Conservation (phyloP, 2,329 filamentous ascomycete genomes). For the Conoideocrella luteorostrata region DNA sequence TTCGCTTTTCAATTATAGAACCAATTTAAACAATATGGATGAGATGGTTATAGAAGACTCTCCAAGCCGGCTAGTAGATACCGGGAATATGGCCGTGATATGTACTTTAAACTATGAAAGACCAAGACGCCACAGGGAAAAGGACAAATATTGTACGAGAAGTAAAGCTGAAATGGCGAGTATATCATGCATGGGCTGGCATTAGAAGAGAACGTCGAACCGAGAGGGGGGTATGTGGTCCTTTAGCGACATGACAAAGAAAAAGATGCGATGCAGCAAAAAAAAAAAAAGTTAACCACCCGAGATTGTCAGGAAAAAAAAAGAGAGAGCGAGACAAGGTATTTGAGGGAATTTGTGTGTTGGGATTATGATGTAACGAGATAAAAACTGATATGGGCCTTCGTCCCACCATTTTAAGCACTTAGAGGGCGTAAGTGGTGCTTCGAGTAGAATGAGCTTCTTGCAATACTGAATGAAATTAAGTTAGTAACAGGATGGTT, state of each 20-base stretch:
- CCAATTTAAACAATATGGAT: no score
- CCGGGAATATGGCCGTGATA: no score
- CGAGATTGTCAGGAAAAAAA: background rate
- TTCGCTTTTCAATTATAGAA: no score
- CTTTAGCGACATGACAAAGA: background rate
- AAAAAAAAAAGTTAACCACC: no score
- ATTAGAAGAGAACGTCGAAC: background rate
- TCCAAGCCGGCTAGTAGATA: no score
- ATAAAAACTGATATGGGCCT: no score
- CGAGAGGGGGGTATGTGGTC: background rate
- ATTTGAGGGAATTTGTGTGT: background rate
- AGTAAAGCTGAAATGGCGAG: background rate
- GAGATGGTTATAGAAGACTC: no score
- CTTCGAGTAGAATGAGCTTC: slow-evolving; percentile 30
- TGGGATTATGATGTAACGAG: no score
- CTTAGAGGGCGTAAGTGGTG: slow-evolving; percentile 24
- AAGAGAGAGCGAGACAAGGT: background rate
- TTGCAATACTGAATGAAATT: slow-evolving; percentile 22
- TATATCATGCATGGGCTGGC: background rate
- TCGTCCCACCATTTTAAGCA: no score
- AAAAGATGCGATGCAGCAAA: background rate
- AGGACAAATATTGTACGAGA: background rate
- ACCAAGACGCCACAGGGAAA: no score
- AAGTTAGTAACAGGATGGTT: no score
- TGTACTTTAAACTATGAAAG: no score